Evolutionary conservation across 2,329 filamentous ascomycete species (phyloP).

Genomic region (Pestalotiopsis sp.): DNA sequence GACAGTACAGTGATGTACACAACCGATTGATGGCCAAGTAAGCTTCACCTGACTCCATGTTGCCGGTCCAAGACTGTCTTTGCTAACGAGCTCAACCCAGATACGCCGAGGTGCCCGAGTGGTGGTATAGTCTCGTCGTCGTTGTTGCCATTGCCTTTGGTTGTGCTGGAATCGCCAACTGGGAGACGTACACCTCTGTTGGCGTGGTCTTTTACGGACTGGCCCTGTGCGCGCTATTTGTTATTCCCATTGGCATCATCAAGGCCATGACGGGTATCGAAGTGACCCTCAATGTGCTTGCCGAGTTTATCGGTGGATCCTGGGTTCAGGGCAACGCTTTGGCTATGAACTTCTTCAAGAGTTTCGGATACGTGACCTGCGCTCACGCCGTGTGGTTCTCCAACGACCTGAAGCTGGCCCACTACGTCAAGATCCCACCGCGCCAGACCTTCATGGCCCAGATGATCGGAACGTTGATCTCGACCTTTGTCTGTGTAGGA

Average conservation of each 20-base stretch:
- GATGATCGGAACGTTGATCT: constrained; percentile 58
- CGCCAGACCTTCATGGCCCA: constrained; percentile 62
- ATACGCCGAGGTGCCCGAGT: constrained; percentile 54
- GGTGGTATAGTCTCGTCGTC: constrained; percentile 51
- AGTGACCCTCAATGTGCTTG: constrained; percentile 55
- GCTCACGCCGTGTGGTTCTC: constrained; percentile 29
- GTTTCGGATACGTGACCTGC: constrained; percentile 40
- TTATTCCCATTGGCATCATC: constrained; percentile 55
- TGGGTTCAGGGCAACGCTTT: constrained; percentile 52
- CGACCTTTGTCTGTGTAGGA: constrained; percentile 52
- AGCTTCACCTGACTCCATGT: neutral
- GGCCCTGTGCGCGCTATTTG: constrained; percentile 50
- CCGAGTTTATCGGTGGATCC: constrained; percentile 56
- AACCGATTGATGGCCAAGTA: constrained; percentile 48
- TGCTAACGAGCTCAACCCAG: neutral
- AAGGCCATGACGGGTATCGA: constrained; percentile 56
- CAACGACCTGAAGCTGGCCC: constrained; percentile 48
- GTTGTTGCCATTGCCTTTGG: constrained; percentile 48
- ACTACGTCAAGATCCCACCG: constrained; percentile 65
- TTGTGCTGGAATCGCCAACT: constrained; percentile 48
- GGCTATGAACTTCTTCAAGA: constrained; percentile 59
- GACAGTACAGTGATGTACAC: constrained; percentile 35
- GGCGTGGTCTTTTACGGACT: constrained; percentile 56
- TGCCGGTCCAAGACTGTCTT: neutral
- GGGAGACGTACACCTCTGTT: constrained; percentile 53